Evolutionary conservation across 352 stramenopile species (phyloP), one percentile per base, ranked within the genome.

Genomic region (Pythium rhizo-oryzae): DNA sequence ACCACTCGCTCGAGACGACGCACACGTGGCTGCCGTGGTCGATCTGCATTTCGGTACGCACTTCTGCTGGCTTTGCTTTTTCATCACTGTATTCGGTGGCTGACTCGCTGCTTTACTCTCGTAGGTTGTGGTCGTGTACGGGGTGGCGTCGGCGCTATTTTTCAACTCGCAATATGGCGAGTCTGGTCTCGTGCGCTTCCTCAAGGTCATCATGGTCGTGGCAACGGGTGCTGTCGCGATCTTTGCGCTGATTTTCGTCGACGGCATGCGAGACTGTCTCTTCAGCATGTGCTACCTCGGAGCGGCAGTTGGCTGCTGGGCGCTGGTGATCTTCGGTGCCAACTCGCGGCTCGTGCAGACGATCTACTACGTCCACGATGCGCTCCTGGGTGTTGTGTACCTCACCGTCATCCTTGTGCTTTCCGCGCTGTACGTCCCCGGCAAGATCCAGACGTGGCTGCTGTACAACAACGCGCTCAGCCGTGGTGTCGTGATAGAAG

Each of bases 391-490:
- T 9, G 80, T 90, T 41, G 78, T 94, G 54, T 93, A 97, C 65
- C 96, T 98, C 70, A 71, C 92, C 39, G 80, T 96, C 28, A 84
- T 98, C 21, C 84, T 97, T 64, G 25, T 97, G 4, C 65, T 97
- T 11, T 90, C 82, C 25, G 87, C 91, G 80, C 89, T 81, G 47
- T 75, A 78, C 68, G 76, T 97, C 30, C 87, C 87, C 19, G 79
- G 88, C 63, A 84, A 93, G 61, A 87, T 98, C 49, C 93, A 98
- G 74, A 98, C 93, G 28, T 98, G 92, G 93, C 75, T 98, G 37
- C 79, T 98, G 11, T 98, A 98, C 79, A 94, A 98, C 75, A 98
- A 98, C 69, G 94, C 94, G 12, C 71, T 98, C 18, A 97, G 87
- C n/a, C 80, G 85, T 23, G 93, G 96, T 67, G 92, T 98, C 28